These are phyloP conservation scores for Powellomyces hirtus DNA, from an alignment of 192 early-diverging fungal species.

Conservation along the genomic window DNA sequence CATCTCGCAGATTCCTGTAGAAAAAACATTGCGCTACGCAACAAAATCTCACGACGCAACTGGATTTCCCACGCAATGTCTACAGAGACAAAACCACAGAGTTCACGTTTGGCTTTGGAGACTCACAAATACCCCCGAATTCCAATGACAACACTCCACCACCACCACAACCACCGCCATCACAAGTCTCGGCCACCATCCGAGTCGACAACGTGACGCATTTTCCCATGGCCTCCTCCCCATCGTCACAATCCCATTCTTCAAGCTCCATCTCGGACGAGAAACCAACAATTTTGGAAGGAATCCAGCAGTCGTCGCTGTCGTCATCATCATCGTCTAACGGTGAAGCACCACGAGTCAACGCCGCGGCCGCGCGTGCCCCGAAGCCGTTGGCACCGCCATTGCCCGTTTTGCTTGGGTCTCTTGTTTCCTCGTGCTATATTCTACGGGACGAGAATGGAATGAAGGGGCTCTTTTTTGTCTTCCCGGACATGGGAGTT, in stretches of 20 bases:
- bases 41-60: background rate
- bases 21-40: background rate
- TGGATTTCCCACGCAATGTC: background rate
- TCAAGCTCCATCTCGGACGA: background rate
- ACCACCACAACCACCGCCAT: background rate
- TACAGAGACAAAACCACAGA: background rate
- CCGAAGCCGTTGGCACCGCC: background rate
- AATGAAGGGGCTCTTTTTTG: slow-evolving; percentile 32
- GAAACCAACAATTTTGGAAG: background rate
- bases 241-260: background rate
- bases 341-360: too few relatives aligned
- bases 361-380: too few relatives aligned
- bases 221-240: background rate
- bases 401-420: slow-evolving; percentile 11
- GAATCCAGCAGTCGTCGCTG: background rate
- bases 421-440: slow-evolving; percentile 26
- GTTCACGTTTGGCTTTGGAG: background rate
- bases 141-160: background rate
- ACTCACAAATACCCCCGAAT: background rate
- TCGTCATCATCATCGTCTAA: too few relatives aligned
- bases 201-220: background rate
- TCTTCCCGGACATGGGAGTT: slow-evolving; percentile 35
- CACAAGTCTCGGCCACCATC: too few relatives aligned
- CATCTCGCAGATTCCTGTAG: too few relatives aligned
- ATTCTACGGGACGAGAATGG: slow-evolving; percentile 26